Evolutionary conservation across 2,329 filamentous ascomycete species (phyloP).

Genomic region (Aspergillus jensenii): DNA sequence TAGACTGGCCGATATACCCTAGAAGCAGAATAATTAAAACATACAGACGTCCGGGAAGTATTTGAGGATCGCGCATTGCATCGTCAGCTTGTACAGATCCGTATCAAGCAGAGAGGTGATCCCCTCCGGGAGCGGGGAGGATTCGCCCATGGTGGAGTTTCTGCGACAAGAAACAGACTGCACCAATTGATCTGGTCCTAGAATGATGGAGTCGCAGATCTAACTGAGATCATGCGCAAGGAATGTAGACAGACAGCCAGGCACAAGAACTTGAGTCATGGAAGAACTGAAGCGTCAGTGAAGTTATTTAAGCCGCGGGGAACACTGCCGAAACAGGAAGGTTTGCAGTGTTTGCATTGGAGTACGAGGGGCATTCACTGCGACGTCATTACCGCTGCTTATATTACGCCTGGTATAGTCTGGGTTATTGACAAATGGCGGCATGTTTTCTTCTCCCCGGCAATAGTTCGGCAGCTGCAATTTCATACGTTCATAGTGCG

Average conservation of each 20-base stretch:
- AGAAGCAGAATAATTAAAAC: conserved; percentile 15
- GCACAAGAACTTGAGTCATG: conserved; percentile 1
- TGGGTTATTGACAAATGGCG: no score
- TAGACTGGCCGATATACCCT: conserved; percentile 5
- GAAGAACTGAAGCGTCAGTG: background rate
- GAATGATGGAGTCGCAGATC: background rate
- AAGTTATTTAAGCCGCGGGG: conserved; percentile 11
- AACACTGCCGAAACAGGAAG: background rate
- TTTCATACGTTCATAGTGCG: no score
- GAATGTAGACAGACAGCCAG: background rate
- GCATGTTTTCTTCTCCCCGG: no score
- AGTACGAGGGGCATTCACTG: background rate
- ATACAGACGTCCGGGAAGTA: conserved; percentile 72
- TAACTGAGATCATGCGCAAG: background rate
- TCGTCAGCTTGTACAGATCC: conserved; percentile 92
- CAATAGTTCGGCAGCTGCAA: no score
- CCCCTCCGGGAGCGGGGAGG: conserved; percentile 57
- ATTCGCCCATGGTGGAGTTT: conserved; percentile 26
- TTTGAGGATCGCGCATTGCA: conserved; percentile 95
- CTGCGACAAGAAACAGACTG: background rate
- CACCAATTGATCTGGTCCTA: background rate
- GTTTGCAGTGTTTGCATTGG: conserved; percentile 18
- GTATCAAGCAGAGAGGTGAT: conserved; percentile 82
- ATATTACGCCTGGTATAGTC: background rate
- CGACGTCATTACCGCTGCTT: background rate